Evolutionary conservation across 2,329 filamentous ascomycete genomes (phyloP), one percentile per base, ranked within the genome.

Genomic region (Colletotrichum cuscutae): DNA sequence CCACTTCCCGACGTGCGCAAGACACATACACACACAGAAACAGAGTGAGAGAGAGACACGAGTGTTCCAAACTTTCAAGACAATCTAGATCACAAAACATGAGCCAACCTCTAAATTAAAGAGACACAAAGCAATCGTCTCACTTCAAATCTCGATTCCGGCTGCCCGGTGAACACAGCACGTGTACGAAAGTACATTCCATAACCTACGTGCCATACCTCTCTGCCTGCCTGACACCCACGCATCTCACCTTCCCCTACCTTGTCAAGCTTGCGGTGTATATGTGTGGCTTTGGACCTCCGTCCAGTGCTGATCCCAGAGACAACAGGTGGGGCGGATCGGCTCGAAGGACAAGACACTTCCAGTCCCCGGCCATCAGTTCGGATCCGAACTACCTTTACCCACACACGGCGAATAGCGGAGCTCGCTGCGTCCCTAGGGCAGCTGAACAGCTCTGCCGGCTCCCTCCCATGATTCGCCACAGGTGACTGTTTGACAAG

Each of bases 341-440:
- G 42, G 62, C 42, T 32, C 30, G 30, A 59, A 24, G 49, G 49
- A 13, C 9, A 32, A 19, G 30, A 32, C 30, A 32, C 30, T 32
- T 32, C 30, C 9, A 32, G 30, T 30, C 30, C 30, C 30, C 30
- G 37, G 3, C 12, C 37, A 42, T 15, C 13, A 42, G 5, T 28
- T 70, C 68, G 68, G 68, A 57, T 60, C 68, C 67, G 61, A 65
- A 54, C 19, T 12, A 30, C 35, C 30, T 4, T 32, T 32, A 32
- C 30, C 30, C 30, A 32, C 30, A 32, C n/a, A 28, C 46, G 49
- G 61, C 22, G 49, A 37, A 53, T 24, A 26, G 61, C 46, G 46
- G 61, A 19, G 30, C 19, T n/a, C 15, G 8, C 9, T 37, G 35
- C 37, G 13, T 42, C 37, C 54, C 42, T 11, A 15, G 62, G 54